A percentile compares a stretch with the other conserved stretches of the same genome.
Evolutionary conservation across 768 basidiomycete genomes (phyloP).

Genomic region (Boletus sensibilis): DNA sequence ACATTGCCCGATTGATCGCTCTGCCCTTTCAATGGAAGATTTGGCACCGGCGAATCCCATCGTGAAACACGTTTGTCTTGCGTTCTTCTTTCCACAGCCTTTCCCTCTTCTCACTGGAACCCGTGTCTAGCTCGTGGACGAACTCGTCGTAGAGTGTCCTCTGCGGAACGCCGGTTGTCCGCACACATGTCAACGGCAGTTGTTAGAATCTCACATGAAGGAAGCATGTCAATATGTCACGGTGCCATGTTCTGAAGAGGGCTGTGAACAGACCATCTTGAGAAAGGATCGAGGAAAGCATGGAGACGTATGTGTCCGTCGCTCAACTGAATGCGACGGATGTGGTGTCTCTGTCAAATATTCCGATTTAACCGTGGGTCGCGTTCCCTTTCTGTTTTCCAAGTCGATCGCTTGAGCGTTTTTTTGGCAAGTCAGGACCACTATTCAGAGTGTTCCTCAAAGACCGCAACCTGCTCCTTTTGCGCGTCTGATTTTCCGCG

Average conservation of each 20-base stretch:
- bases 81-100: slow-evolving; percentile 2
- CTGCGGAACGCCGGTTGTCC: slow-evolving; percentile 58
- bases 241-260: slow-evolving; percentile 47
- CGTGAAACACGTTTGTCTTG: slow-evolving; percentile 50
- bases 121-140: slow-evolving; percentile 69
- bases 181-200: slow-evolving; percentile 64
- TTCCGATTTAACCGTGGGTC: slow-evolving; percentile 39
- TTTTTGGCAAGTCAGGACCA: slow-evolving; percentile 36
- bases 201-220: slow-evolving; percentile 59
- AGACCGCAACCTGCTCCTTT: slow-evolving; percentile 38
- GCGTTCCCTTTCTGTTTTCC: neutral
- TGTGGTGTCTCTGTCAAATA: slow-evolving; percentile 36
- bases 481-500: slow-evolving; percentile 40
- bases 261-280: slow-evolving; percentile 44
- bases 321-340: slow-evolving; percentile 39
- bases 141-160: slow-evolving; percentile 72
- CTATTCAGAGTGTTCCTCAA: slow-evolving; percentile 37
- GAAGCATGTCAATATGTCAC: slow-evolving; percentile 59
- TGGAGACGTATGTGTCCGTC: slow-evolving; percentile 37
- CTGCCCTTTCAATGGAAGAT: slow-evolving; percentile 55
- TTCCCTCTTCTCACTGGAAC: slow-evolving; percentile 4
- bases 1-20: slow-evolving; percentile 85
- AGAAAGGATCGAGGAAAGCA: slow-evolving; percentile 49
- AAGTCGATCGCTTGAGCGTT: slow-evolving; percentile 2
- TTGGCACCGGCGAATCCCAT: slow-evolving; percentile 70